Conservation (phyloP, 805 yeast species). For the Scheffersomyces lignosus region DNA sequence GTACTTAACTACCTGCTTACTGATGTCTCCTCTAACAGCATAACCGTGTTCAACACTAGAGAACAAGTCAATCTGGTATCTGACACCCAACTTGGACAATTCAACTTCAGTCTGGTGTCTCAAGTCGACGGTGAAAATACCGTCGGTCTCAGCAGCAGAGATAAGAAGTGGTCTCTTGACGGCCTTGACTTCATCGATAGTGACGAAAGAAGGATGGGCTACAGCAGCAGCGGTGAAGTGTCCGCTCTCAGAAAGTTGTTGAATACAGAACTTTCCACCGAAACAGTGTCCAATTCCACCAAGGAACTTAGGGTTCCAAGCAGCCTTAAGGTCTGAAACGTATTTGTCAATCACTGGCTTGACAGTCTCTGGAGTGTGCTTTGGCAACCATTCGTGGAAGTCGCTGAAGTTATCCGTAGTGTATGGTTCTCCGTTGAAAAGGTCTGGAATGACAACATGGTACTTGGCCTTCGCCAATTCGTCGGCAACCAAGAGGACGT, state of each 20-base stretch:
- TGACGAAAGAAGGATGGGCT: conserved; percentile 80
- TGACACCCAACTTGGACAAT: conserved; percentile 50
- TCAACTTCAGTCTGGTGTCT: conserved; percentile 61
- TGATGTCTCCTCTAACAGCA: conserved; percentile 71
- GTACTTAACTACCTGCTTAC: conserved; percentile 49
- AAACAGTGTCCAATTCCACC: conserved; percentile 63
- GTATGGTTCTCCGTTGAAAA: conserved; percentile 52
- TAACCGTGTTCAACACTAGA: conserved; percentile 73
- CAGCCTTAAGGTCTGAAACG: conserved; percentile 39
- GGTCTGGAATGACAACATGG: conserved; percentile 75
- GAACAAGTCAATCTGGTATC: conserved; percentile 61
- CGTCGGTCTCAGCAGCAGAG: conserved; percentile 72
- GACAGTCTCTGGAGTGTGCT: conserved; percentile 53
- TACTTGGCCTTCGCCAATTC: conserved; percentile 53
- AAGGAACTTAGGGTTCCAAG: conserved; percentile 40
- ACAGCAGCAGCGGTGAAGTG: conserved; percentile 60
- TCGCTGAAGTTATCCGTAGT: conserved; percentile 9
- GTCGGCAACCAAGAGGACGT: conserved; percentile 64
- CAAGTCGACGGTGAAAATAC: conserved; percentile 58
- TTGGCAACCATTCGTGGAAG: conserved; percentile 48
- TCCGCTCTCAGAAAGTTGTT: conserved; percentile 27
- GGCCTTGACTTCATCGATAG: conserved; percentile 60
- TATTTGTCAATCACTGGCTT: conserved; percentile 50
- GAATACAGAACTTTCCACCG: conserved; percentile 26
- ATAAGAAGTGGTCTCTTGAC: conserved; percentile 64